These are phyloP conservation scores for Lipomyces japonicus DNA, from an alignment of 805 yeast species.

Conservation along the genomic window DNA sequence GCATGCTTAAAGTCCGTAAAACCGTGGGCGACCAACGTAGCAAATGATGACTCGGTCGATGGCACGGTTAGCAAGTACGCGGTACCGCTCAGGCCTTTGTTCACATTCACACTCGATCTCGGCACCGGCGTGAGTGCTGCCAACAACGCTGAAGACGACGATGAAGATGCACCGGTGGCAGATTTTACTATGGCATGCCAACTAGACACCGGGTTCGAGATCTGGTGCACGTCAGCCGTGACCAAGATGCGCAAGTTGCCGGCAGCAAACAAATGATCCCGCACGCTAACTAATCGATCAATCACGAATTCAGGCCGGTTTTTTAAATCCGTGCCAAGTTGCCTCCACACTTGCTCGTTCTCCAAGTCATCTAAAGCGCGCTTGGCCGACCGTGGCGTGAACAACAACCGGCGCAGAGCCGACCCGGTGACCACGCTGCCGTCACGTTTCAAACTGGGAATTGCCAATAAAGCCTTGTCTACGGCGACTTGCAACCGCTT, in stretches of 20 bases:
- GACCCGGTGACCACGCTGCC: constrained; percentile 66
- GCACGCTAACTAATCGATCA: constrained; percentile 45
- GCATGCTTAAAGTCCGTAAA: constrained; percentile 53
- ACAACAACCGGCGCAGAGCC: constrained; percentile 51
- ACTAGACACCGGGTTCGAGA: constrained; percentile 54
- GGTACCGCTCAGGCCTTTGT: constrained; percentile 48
- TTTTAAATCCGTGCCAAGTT: constrained; percentile 45
- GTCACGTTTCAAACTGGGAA: constrained; percentile 61
- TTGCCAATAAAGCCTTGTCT: constrained; percentile 55
- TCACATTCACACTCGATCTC: constrained; percentile 52
- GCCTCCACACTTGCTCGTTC: constrained; percentile 56
- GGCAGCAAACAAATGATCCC: constrained; percentile 53
- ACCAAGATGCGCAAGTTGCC: constrained; percentile 65
- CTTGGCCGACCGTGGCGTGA: constrained; percentile 58
- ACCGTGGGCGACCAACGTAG: constrained; percentile 56
- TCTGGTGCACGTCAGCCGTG: constrained; percentile 58
- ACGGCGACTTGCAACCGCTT: constrained; percentile 63
- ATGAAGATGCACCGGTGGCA: not conserved
- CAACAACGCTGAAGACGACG: not conserved
- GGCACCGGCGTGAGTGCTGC: constrained; percentile 34
- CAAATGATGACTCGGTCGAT: constrained; percentile 76
- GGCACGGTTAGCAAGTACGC: constrained; percentile 71
- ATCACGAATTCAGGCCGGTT: constrained; percentile 47
- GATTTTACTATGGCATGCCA: constrained; percentile 51
- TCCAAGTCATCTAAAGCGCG: constrained; percentile 62